Conservation (phyloP, 2,329 filamentous ascomycete species). For the Fusarium longipes region DNA sequence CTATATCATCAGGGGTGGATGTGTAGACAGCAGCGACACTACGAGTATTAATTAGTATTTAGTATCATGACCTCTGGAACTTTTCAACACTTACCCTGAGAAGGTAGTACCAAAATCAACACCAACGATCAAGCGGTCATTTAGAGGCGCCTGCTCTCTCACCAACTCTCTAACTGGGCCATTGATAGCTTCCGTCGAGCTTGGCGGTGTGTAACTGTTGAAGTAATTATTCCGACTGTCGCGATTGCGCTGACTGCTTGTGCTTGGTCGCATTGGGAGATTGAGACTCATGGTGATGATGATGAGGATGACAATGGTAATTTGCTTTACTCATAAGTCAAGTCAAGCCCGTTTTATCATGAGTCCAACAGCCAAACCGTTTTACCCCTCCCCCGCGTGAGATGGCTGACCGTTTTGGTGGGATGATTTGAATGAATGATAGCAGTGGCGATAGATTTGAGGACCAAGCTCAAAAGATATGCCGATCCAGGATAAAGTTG, state of each 20-base stretch:
- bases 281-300: constrained; percentile 60
- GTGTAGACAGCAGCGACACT: constrained; percentile 78
- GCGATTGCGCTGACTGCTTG: constrained; percentile 63
- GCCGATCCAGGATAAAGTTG: not conserved
- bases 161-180: constrained; percentile 68
- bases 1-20: constrained; percentile 80
- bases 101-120: constrained; percentile 90
- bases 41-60: constrained; percentile 12
- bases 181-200: constrained; percentile 71
- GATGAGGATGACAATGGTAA: not conserved
- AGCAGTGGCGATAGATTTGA: not conserved
- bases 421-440: constrained; percentile 4
- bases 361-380: constrained; percentile 17
- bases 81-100: constrained; percentile 68
- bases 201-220: constrained; percentile 64
- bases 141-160: constrained; percentile 62
- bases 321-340: constrained; percentile 23
- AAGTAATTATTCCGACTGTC: constrained; percentile 66
- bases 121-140: constrained; percentile 78
- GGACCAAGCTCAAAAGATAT: not conserved
- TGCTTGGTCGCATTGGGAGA: constrained; percentile 60
- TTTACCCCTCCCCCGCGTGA: constrained; percentile 45
- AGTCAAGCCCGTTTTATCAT: constrained; percentile 28
- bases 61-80: not conserved
- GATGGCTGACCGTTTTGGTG: constrained; percentile 20